phyloP scores from a whole-genome alignment of 1,284 basidiomycete genomes.

The Marasmius tenuissimus region DNA sequence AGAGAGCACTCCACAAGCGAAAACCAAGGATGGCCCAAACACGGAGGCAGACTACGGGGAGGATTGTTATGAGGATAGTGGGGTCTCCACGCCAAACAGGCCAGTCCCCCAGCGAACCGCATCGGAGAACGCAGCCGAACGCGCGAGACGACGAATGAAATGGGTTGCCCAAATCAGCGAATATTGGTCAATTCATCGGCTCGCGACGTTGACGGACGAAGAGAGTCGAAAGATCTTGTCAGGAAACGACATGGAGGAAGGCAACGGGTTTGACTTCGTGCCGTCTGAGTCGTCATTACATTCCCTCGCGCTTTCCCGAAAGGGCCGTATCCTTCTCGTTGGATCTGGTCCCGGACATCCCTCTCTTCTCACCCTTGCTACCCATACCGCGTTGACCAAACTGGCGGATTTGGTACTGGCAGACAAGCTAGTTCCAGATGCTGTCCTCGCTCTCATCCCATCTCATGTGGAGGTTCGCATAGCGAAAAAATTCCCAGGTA shows the following conservation, averaged over 20 bases:
- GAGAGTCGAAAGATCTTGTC: constrained; percentile 72
- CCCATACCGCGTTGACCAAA: constrained; percentile 77
- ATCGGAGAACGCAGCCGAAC: constrained; percentile 51
- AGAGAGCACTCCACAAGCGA: constrained; percentile 15
- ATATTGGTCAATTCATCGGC: constrained; percentile 86
- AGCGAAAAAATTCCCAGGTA: constrained; percentile 96
- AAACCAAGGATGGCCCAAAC: constrained; percentile 21
- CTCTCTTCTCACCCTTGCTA: constrained; percentile 86
- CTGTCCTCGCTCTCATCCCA: constrained; percentile 88
- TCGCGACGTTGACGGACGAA: constrained; percentile 65
- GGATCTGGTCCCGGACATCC: constrained; percentile 97
- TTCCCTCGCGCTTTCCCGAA: constrained; percentile 29
- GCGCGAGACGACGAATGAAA: constrained; percentile 67
- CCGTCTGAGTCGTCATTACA: constrained; percentile 25
- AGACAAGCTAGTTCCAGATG: constrained; percentile 95
- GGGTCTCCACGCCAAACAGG: constrained; percentile 68
- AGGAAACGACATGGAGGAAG: constrained; percentile 29
- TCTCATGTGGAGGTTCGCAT: constrained; percentile 72
- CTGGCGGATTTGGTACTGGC: constrained; percentile 87
- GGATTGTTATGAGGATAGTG: constrained; percentile 57
- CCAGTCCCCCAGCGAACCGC: constrained; percentile 63
- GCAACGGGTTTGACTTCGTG: background rate
- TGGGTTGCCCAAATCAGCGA: constrained; percentile 94
- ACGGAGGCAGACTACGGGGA: constrained; percentile 26
- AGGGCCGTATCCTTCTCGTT: constrained; percentile 82